phyloP scores from a whole-genome alignment of 2,329 filamentous ascomycete species.

The Aureobasidium melanogenum region DNA sequence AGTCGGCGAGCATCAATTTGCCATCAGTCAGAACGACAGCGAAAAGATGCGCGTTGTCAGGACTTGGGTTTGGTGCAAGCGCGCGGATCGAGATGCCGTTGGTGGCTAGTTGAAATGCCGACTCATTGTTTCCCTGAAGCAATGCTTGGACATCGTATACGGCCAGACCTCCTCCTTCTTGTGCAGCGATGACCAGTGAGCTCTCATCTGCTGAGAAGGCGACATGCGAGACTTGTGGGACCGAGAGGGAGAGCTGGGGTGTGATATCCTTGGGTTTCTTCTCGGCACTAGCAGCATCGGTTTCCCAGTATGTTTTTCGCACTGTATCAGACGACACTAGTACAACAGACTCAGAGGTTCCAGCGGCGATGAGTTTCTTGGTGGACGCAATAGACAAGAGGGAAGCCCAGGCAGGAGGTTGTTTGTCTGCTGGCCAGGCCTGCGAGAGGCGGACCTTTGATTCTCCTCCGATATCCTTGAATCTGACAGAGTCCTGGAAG shows the following conservation, averaged over 20 bases:
- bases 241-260: conserved; percentile 62
- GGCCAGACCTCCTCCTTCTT: conserved; percentile 70
- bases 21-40: conserved; percentile 74
- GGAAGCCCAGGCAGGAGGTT: conserved; percentile 69
- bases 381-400: conserved; percentile 75
- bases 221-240: conserved; percentile 77
- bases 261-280: conserved; percentile 61
- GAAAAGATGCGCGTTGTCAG: conserved; percentile 63
- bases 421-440: conserved; percentile 60
- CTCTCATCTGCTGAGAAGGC: conserved; percentile 86
- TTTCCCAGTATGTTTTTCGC: conserved; percentile 56
- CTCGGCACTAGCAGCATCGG: conserved; percentile 35
- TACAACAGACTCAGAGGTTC: conserved; percentile 69
- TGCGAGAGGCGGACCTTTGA: conserved; percentile 70
- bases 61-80: conserved; percentile 70
- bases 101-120: conserved; percentile 68
- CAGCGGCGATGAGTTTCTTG: conserved; percentile 76
- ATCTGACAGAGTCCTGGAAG: conserved; percentile 75
- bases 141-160: conserved; percentile 71
- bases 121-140: conserved; percentile 54
- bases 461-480: conserved; percentile 70
- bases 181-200: conserved; percentile 73
- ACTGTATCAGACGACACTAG: conserved; percentile 70
- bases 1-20: conserved; percentile 73
- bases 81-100: conserved; percentile 65